Base-by-base conservation (phyloP, 345 rosid species). In the Excoecaria agallocha region DNA sequence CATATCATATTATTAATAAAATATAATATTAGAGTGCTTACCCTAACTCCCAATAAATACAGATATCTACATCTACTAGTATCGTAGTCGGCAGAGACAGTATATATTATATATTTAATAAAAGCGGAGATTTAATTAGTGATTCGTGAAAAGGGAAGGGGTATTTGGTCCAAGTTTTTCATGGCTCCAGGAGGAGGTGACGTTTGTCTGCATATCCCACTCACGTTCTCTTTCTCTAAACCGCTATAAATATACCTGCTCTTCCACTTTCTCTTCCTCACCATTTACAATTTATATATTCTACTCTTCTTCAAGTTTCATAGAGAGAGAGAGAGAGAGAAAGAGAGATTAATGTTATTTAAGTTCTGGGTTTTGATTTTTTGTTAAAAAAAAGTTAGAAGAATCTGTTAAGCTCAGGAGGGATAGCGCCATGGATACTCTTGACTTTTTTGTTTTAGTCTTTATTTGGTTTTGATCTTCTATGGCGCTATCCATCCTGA, bases 331-430 rank as follows among this genome's bases (percentile, higher is more conserved):
- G 45, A 41, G 45, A 41, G 45, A 43, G 48, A 43, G 46, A 43
- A 9, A 43, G 46, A 43, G 48, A 43, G 48, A 43, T 30, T 30
- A 30, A 30, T 30, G 30, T 30, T 30, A 30, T 30, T 30, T 30
- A 30, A 30, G 30, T 30, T 30, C 30, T 30, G 30, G 30, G 30
- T 30, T 30, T 30, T 30, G 30, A 30, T 30, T 30, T 30, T 30
- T 30, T 30, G 30, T 30, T 30, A 37, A 25, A 4, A 45, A 11
- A 46, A 80, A 90, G 83, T 81, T 67, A 66, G 89, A 84, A 85
- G 87, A 82, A 82, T 89, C 92, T 75, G 84, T 87, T 66, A 87
- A 89, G 92, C 92, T 89, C 92, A 89, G 92, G 92, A 89, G 92
- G 92, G 92, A 89, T 89, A 89, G 92, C 92, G 89, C 92, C 91